Conservation (phyloP, 257 asterid species). For the Lycium barbarum region DNA sequence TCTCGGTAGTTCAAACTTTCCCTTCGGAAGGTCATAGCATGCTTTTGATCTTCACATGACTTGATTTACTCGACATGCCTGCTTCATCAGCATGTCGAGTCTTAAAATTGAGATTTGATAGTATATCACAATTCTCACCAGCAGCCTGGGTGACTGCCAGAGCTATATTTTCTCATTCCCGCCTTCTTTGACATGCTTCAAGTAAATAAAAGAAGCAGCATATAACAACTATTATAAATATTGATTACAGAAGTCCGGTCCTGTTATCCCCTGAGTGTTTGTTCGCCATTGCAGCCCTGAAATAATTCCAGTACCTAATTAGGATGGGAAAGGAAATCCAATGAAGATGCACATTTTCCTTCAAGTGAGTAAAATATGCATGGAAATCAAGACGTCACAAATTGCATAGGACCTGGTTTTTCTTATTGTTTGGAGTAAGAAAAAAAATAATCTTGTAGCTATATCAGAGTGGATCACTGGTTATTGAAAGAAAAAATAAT, state of each 20-base stretch:
- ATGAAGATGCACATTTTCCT: not conserved
- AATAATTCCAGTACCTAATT: conserved; percentile 40
- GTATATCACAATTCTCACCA: conserved; percentile 65
- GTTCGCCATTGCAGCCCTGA: conserved; percentile 75
- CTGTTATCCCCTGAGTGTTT: conserved; percentile 70
- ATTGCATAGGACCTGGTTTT: not conserved
- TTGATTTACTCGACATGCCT: conserved; percentile 54
- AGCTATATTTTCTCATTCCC: conserved; percentile 90
- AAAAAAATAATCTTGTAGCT: not conserved
- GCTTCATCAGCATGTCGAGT: conserved; percentile 78
- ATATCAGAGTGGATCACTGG: not conserved
- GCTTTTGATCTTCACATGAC: conserved; percentile 82
- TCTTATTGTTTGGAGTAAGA: not conserved
- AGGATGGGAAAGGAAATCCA: conserved; percentile 15
- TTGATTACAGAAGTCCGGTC: conserved; percentile 78
- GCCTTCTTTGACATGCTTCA: conserved; percentile 97
- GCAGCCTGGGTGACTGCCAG: conserved; percentile 72
- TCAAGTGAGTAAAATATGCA: not conserved
- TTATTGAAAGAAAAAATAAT: too few relatives aligned
- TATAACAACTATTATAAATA: conserved; percentile 81
- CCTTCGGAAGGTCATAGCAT: conserved; percentile 92
- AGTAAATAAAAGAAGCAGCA: conserved; percentile 91
- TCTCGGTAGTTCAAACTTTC: conserved; percentile 90
- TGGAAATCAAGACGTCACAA: not conserved
- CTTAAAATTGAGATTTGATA: conserved; percentile 79